Evolutionary conservation across 768 basidiomycete genomes (phyloP).

Genomic region (Boletus fagicola): DNA sequence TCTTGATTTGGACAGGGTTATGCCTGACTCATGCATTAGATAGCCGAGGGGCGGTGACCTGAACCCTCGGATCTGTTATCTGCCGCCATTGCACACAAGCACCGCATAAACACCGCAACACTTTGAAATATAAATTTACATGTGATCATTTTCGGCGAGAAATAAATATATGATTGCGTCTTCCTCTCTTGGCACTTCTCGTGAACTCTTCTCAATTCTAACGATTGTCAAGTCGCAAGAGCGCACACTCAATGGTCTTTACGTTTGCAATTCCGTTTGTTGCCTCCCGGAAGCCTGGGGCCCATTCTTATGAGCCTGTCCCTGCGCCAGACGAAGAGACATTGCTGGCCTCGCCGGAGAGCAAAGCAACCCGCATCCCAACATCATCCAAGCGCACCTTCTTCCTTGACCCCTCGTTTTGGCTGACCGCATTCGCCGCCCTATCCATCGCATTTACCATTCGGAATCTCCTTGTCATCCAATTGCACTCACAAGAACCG

Average conservation of each 20-base stretch:
- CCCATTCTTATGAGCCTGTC: conserved; percentile 13
- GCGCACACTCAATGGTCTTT: conserved; percentile 4
- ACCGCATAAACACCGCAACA: conserved; percentile 11
- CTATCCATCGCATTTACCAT: conserved; percentile 22
- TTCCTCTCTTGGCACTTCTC: background rate
- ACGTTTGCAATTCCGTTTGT: background rate
- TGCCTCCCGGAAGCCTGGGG: background rate
- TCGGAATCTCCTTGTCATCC: conserved; percentile 22
- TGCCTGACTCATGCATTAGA: background rate
- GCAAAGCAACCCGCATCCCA: background rate
- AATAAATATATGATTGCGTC: conserved; percentile 6
- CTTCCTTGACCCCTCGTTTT: conserved; percentile 16
- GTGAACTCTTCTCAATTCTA: background rate
- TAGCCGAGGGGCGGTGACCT: conserved; percentile 3
- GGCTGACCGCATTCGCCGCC: conserved; percentile 17
- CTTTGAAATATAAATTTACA: background rate
- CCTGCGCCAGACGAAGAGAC: conserved; percentile 20
- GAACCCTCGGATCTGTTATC: background rate
- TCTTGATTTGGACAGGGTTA: background rate
- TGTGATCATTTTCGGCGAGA: background rate
- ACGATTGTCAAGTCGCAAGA: background rate
- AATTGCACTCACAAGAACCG: conserved; percentile 1
- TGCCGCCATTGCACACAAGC: background rate
- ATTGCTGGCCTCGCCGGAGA: background rate
- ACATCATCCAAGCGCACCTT: background rate